Percentiles rank a stretch among this genome's conserved stretches.
Conservation (phyloP, 345 rosid genomes). For the Aquilaria malaccensis region DNA sequence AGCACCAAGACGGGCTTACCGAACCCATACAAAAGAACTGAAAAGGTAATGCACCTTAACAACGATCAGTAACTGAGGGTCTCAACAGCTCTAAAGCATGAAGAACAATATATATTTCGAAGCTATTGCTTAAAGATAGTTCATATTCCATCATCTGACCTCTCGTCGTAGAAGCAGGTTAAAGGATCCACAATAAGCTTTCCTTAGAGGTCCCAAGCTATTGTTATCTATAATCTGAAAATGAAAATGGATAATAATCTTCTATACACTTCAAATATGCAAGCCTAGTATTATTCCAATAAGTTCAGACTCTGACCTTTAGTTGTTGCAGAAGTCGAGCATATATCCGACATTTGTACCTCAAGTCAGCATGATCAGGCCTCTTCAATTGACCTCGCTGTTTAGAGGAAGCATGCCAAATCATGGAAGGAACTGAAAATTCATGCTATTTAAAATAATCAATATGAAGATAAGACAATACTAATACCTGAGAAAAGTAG, state of each 20-base stretch:
- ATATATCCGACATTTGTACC: constrained; percentile 92
- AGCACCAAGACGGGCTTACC: no score
- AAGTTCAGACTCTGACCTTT: constrained; percentile 37
- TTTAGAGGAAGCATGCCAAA: constrained; percentile 19
- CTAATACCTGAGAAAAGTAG: constrained; percentile 82
- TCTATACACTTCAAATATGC: constrained; percentile 10
- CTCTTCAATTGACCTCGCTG: constrained; percentile 92
- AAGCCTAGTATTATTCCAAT: neutral
- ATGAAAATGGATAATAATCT: constrained; percentile 5
- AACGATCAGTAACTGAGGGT: neutral
- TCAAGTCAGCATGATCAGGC: constrained; percentile 93
- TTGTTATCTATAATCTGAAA: constrained; percentile 74
- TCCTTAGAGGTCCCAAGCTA: constrained; percentile 73
- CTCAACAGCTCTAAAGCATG: no score
- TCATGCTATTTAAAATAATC: constrained; percentile 6
- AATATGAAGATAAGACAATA: constrained; percentile 1
- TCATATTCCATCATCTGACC: constrained; percentile 31
- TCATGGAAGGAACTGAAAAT: constrained; percentile 6
- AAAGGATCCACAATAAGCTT: constrained; percentile 87
- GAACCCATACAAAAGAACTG: no score
- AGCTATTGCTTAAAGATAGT: no score
- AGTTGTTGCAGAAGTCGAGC: constrained; percentile 91
- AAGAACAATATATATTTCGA: no score
- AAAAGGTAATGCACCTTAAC: no score
- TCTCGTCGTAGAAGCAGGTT: constrained; percentile 96